Base-by-base conservation (phyloP, 345 rosid species). In the Stellera chamaejasme region DNA sequence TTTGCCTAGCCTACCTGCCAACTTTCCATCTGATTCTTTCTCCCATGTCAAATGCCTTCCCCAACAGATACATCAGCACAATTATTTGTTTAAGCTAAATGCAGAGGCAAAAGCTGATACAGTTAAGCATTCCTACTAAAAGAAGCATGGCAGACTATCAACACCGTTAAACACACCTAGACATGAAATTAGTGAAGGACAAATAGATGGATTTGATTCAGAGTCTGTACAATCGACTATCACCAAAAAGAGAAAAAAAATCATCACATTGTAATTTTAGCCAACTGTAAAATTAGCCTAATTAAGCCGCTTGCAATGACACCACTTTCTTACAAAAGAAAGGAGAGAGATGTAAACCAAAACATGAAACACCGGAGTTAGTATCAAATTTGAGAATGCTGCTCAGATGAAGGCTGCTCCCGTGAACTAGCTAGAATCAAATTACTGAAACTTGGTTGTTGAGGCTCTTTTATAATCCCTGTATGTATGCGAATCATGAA, bases 11-110 rank as follows among this genome's bases (percentile, higher is more conserved):
- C 61, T 55, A 69, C 58, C 75, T 68, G 76, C 94, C 87, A 72
- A 86, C 75, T 66, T 70, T 66, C 72, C 66, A 86, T 69, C 94
- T 59, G 80, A 71, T 49, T 56, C 69, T 44, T 26, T 51, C 23
- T 57, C 12, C 83, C 90, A 79, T 73, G 83, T 74, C 56, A 70
- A 81, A 70, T 72, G 85, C 71, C 82, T 77, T 75, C 65, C 68
- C 60, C 67, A 72, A 65, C 72, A 72, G 65, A 70, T 66, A 68
- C 44, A 4, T 32, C 39, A 32, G 39, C 39, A 32, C 3, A 32
- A 32, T 32, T 32, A 32, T 32, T 32, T 32, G 39, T 32, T 32
- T 32, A 32, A 32, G 5, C 39, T 32, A 32, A 32, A 32, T 32
- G 39, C 39, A 32, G 7, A 48, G 49, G 50, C 39, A 32, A 32